Evolutionary conservation across 2,329 filamentous ascomycete species (phyloP).

Genomic region (Microsporum canis): DNA sequence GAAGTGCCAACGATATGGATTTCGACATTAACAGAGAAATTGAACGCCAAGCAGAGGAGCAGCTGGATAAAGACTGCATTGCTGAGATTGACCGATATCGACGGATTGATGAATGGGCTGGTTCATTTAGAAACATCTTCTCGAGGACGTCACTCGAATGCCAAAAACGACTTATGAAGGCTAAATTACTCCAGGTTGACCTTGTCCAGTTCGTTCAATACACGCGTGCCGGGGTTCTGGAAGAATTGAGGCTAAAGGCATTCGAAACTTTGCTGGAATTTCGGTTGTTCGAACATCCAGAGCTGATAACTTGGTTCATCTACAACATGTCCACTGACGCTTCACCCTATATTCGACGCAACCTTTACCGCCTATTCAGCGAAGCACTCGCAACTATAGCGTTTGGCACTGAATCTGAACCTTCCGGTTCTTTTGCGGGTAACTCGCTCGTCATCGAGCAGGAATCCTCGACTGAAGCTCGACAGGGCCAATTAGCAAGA

Average conservation of each 20-base stretch:
- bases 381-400: constrained; percentile 48
- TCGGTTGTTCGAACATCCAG: constrained; percentile 41
- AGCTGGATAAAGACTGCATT: constrained; percentile 46
- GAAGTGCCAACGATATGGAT: constrained; percentile 29
- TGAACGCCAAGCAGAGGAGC: constrained; percentile 41
- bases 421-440: constrained; percentile 21
- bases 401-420: constrained; percentile 39
- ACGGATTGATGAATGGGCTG: constrained; percentile 55
- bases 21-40: constrained; percentile 38
- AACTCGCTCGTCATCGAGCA: constrained; percentile 48
- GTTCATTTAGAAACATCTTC: constrained; percentile 54
- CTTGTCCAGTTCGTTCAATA: constrained; percentile 51
- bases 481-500: constrained; percentile 44
- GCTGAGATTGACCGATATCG: constrained; percentile 53
- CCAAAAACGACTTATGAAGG: constrained; percentile 44
- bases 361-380: constrained; percentile 43
- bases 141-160: constrained; percentile 51
- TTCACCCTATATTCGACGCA: constrained; percentile 47
- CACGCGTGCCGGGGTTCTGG: constrained; percentile 47
- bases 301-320: constrained; percentile 46
- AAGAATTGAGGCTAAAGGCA: constrained; percentile 48
- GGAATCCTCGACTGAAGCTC: constrained; percentile 40
- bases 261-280: constrained; percentile 48
- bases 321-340: constrained; percentile 46
- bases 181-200: constrained; percentile 42